Percentiles rank a stretch among this genome's conserved stretches.
phyloP scores from a whole-genome alignment of 805 yeast genomes.

The Saturnispora sekii region DNA sequence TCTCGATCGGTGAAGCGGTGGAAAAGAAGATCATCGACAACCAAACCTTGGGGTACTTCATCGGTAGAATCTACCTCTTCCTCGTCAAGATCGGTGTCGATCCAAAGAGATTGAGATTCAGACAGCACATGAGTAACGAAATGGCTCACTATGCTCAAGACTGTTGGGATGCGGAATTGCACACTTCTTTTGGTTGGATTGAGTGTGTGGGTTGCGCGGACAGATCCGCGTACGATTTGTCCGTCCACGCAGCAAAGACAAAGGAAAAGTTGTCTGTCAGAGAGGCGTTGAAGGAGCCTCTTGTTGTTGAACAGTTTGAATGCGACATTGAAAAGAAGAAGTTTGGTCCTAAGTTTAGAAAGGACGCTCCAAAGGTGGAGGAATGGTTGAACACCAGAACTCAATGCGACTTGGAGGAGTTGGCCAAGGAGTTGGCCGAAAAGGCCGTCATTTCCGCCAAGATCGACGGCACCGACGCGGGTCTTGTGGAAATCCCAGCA shows the following conservation, averaged over 20 bases:
- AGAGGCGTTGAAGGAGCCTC: constrained; percentile 77
- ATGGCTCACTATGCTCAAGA: constrained; percentile 99
- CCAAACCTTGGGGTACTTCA: constrained; percentile 93
- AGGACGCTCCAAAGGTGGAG: constrained; percentile 91
- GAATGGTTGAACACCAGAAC: constrained; percentile 64
- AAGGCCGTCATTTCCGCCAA: constrained; percentile 55
- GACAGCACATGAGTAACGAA: constrained; percentile 98
- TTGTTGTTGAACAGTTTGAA: constrained; percentile 73
- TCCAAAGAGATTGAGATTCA: constrained; percentile 73
- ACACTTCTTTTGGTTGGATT: constrained; percentile 96
- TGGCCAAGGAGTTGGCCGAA: constrained; percentile 55
- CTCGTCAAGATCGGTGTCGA: constrained; percentile 87
- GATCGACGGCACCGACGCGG: constrained; percentile 55
- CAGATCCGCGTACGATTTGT: constrained; percentile 94
- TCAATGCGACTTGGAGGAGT: constrained; percentile 75
- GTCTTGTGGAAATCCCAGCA: constrained; percentile 52
- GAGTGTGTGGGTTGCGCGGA: constrained; percentile 99
- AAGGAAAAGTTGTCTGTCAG: constrained; percentile 93
- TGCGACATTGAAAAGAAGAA: constrained; percentile 86
- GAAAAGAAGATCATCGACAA: constrained; percentile 81
- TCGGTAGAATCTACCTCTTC: constrained; percentile 86
- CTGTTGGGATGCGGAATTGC: constrained; percentile 99
- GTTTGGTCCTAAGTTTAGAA: constrained; percentile 96
- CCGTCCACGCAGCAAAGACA: constrained; percentile 91
- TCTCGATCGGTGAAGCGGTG: constrained; percentile 88